Evolutionary conservation across 805 yeast species (phyloP).

Genomic region (Metschnikowia noctiluminum): DNA sequence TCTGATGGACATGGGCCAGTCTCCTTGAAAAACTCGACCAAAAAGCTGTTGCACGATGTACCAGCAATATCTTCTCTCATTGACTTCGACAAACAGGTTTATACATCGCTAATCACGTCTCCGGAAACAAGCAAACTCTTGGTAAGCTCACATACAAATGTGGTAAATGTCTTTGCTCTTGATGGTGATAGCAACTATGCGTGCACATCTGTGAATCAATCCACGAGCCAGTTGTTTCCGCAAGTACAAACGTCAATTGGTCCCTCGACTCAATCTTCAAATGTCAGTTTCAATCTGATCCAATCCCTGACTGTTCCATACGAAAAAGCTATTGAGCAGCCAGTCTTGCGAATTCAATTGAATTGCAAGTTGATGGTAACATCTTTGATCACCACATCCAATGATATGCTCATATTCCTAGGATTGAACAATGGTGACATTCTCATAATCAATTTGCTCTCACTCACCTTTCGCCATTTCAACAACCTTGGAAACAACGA

Average conservation of each 20-base stretch:
- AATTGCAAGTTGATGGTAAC: slow-evolving; percentile 38
- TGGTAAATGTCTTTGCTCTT: slow-evolving; percentile 44
- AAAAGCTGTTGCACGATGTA: slow-evolving; percentile 1
- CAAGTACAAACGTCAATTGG: slow-evolving; percentile 1
- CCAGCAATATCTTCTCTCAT: slow-evolving; percentile 23
- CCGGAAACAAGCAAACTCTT: slow-evolving; percentile 33
- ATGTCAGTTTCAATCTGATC: slow-evolving; percentile 10
- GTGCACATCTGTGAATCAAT: slow-evolving; percentile 18
- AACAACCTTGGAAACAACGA: slow-evolving; percentile 39
- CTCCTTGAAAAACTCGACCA: neutral
- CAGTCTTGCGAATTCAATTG: slow-evolving; percentile 43
- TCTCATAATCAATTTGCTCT: slow-evolving; percentile 53
- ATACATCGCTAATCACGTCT: slow-evolving; percentile 26
- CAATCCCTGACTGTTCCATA: slow-evolving; percentile 16
- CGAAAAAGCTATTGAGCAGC: slow-evolving; percentile 40
- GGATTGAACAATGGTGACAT: slow-evolving; percentile 72
- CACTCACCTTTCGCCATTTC: slow-evolving; percentile 43
- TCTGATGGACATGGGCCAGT: neutral
- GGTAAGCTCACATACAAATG: slow-evolving; percentile 48
- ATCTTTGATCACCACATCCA: slow-evolving; percentile 29
- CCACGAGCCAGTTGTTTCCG: slow-evolving; percentile 23
- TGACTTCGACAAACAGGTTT: slow-evolving; percentile 31
- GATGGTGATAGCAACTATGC: slow-evolving; percentile 24
- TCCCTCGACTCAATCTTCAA: slow-evolving; percentile 8
- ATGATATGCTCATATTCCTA: slow-evolving; percentile 48